Evolutionary conservation across 2,329 filamentous ascomycete genomes (phyloP), one percentile per base, ranked within the genome.

Genomic region (Ophiostoma triangulosporum): DNA sequence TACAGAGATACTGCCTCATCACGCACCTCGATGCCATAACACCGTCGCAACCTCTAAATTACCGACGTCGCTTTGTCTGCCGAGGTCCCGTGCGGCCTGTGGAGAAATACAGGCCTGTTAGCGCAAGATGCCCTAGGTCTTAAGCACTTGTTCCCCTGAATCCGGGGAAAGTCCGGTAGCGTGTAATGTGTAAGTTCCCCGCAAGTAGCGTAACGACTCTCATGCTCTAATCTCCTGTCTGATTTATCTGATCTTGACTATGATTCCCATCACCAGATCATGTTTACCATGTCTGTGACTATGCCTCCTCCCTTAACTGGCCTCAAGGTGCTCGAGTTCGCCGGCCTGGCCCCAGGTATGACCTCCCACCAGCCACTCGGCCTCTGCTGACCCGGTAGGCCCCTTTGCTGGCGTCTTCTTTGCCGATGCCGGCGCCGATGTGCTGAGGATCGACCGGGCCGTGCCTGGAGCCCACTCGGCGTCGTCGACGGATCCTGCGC

Each of bases 361-460:
- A 59, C 9, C 8, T 11, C 15, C 7, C 20, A 8, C 7, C 3
- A 22, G 17, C n/a, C 1, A 7, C 20, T 15, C n/a, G 4, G 6
- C 6, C 32, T 24, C 22, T 15, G 14, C 54, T 48, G 9, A 22
- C 40, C n/a, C 20, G 32, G 7, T 6, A 51, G 89, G 85, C 26
- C 90, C 90, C 43, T 96, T 93, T 66, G 85, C 88, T 50, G 89
- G 89, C 62, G 79, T 96, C 64, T 79, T 95, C 50, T 83, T 96
- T 57, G 84, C 90, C 61, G 90, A 96, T 69, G 88, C 88, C 59
- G 91, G 91, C 63, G 91, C 91, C 52, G 81, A 81, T 6, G 87
- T 96, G 62, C 77, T 97, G 15, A 88, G 91, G 62, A 75, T 97
- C 67, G 91, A 97, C 72, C 84, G 81, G 29, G 66, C 74, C 36